Evolutionary conservation across 2,329 filamentous ascomycete species (phyloP), one percentile per base, ranked within the genome.

Genomic region (Talaromyces funiculosus): DNA sequence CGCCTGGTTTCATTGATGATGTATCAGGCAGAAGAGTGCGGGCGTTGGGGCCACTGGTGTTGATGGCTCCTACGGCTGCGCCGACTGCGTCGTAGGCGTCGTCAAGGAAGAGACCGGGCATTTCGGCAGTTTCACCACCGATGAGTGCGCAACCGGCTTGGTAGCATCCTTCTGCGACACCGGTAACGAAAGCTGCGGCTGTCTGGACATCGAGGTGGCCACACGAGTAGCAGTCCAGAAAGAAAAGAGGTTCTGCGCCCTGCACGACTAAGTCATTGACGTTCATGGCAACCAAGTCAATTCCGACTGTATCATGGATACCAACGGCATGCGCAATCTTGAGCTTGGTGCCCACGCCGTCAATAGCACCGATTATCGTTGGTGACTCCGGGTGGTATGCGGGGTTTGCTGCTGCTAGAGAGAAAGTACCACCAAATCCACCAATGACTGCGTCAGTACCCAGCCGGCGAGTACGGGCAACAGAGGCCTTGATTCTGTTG

Each of bases 201-300:
- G 86, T 86, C 38, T 86, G 81, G 8, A 93, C 84, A 66, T 95
- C 86, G 22, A 99, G 84, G 73, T 88, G 89, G 75, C 90, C 92
- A 82, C 92, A 97, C 63, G 92, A 93, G 77, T 95, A 97, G 83
- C 96, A 97, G 80, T 99, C 94, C 64, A 97, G 86, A 83, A 99
- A 97, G 82, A 94, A 94, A 65, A 97, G 82, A 2, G 94, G 92
- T 67, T 94, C 90, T 12, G 94, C 94, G 59, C 94, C 94, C 78
- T 97, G 92, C 8, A 97, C 94, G 56, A 99, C 88, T 0, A 99
- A 83, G 71, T 99, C 94, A 75, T 99, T 99, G 72, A 97, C 94
- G 75, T 97, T 97, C 93, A 97, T 97, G 66, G 94, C 94, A 3
- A 99, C 94, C 37, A 99, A 84, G 73, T 99, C 94, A 68, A 99